Evolutionary conservation across 148 eudicot species (phyloP).

Genomic region (Silene uniflora): DNA sequence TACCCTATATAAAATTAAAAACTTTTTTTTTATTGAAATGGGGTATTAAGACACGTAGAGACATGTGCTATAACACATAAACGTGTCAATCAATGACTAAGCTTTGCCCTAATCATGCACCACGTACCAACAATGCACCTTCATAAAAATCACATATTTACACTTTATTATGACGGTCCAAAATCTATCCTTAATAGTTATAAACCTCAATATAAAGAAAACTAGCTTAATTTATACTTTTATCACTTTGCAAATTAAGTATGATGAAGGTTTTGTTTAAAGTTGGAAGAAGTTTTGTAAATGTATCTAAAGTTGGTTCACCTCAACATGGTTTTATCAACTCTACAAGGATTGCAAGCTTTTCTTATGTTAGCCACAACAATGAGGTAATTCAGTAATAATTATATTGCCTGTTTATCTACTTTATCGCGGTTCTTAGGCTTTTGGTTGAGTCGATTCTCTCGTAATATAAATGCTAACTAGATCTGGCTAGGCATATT

Average conservation of each 20-base stretch:
- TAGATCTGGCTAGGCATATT: too few relatives aligned
- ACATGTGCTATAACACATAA: neutral
- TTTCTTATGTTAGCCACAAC: slow-evolving; percentile 19
- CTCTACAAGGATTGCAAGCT: neutral
- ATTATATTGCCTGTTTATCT: too few relatives aligned
- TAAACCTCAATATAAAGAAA: neutral
- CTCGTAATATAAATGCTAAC: too few relatives aligned
- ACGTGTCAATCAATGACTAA: neutral
- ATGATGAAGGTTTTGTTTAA: slow-evolving; percentile 14
- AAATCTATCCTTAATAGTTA: neutral
- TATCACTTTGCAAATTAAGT: neutral
- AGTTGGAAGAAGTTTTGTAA: neutral
- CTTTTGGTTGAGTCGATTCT: too few relatives aligned
- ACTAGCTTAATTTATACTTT: neutral
- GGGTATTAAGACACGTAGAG: neutral
- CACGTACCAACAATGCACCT: neutral
- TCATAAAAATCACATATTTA: neutral
- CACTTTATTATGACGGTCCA: neutral
- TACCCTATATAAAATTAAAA: too few relatives aligned
- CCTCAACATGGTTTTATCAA: neutral
- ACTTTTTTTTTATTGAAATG: too few relatives aligned
- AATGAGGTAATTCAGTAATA: slow-evolving; percentile 1
- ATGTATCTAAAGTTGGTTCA: neutral
- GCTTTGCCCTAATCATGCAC: neutral
- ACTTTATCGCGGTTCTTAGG: too few relatives aligned